phyloP scores from a whole-genome alignment of 306 rosid genomes.

The Quillaja saponaria region DNA sequence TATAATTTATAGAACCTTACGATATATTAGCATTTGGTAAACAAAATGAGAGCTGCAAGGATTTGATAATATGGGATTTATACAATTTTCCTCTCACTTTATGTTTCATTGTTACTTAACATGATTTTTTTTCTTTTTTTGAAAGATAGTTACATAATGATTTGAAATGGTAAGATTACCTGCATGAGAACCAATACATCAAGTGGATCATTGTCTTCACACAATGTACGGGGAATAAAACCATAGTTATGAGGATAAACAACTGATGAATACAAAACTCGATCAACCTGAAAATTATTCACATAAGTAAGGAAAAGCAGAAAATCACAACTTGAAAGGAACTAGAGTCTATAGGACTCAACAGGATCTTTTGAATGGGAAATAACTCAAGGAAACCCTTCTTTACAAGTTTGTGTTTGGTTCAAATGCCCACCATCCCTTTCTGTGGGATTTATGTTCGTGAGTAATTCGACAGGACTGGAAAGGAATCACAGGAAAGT shows the following conservation, averaged over 20 bases:
- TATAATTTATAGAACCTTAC: background rate
- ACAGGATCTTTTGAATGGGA: background rate
- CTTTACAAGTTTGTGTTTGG: background rate
- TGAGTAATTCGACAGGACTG: background rate
- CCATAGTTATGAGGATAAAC: slow-evolving; percentile 98
- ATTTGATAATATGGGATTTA: background rate
- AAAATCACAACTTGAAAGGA: slow-evolving; percentile 8
- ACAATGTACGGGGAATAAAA: slow-evolving; percentile 85
- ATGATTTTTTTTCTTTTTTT: background rate
- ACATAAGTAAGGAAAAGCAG: slow-evolving; percentile 12
- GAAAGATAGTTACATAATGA: background rate
- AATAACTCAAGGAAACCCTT: too few species aligned
- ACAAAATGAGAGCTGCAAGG: background rate
- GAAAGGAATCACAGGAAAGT: slow-evolving; percentile 2
- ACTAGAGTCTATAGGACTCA: background rate
- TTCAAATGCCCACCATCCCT: background rate
- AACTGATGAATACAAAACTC: slow-evolving; percentile 82
- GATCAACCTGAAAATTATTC: slow-evolving; percentile 67
- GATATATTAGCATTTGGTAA: background rate
- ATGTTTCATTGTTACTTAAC: background rate
- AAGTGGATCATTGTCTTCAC: slow-evolving; percentile 96
- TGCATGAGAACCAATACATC: slow-evolving; percentile 97
- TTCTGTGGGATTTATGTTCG: background rate
- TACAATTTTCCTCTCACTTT: background rate
- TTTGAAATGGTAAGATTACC: slow-evolving; percentile 43